These are phyloP conservation scores for Ephemerocybe angulata DNA, from an alignment of 768 basidiomycete species.

Conservation along the genomic window DNA sequence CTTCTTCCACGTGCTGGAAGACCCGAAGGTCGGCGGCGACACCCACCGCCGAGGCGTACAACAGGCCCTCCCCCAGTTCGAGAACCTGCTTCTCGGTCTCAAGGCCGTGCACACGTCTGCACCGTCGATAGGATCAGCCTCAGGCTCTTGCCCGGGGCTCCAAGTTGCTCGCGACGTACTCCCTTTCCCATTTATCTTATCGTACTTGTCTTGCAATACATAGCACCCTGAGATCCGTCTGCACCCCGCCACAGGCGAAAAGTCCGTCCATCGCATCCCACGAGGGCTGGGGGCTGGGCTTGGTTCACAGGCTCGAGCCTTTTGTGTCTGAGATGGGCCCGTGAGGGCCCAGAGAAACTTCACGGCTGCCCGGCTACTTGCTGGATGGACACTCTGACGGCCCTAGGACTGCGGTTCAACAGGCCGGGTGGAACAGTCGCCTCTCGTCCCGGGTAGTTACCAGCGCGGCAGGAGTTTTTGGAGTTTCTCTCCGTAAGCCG, in stretches of 20 bases:
- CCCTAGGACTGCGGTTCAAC: too few relatives aligned
- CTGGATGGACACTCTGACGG: too few relatives aligned
- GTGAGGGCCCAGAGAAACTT: too few relatives aligned
- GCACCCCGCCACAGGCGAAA: slow-evolving; percentile 62
- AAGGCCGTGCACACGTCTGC: slow-evolving; percentile 22
- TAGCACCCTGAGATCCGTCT: slow-evolving; percentile 34
- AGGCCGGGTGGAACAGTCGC: too few relatives aligned
- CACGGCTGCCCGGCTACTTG: too few relatives aligned
- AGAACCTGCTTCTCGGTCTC: slow-evolving; percentile 12
- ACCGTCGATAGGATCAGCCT: slow-evolving; percentile 21
- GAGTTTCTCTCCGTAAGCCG: too few relatives aligned
- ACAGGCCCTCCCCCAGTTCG: slow-evolving; percentile 13
- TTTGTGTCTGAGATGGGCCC: too few relatives aligned
- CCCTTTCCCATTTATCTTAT: slow-evolving; percentile 29
- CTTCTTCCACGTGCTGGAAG: slow-evolving; percentile 53
- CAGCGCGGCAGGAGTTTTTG: too few relatives aligned
- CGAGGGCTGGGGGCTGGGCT: too few relatives aligned
- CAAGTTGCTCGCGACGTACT: slow-evolving; percentile 25
- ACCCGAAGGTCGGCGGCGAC: slow-evolving; percentile 20
- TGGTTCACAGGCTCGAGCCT: too few relatives aligned
- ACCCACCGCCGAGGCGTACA: slow-evolving; percentile 17
- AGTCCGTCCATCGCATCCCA: slow-evolving; percentile 58
- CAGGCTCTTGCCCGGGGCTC: slow-evolving; percentile 20
- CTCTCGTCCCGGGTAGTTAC: too few relatives aligned
- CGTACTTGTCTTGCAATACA: slow-evolving; percentile 19